Percentiles rank a stretch among this genome's conserved stretches.
Evolutionary conservation across 2,329 filamentous ascomycete species (phyloP).

Genomic region (Sporothrix curviconia): DNA sequence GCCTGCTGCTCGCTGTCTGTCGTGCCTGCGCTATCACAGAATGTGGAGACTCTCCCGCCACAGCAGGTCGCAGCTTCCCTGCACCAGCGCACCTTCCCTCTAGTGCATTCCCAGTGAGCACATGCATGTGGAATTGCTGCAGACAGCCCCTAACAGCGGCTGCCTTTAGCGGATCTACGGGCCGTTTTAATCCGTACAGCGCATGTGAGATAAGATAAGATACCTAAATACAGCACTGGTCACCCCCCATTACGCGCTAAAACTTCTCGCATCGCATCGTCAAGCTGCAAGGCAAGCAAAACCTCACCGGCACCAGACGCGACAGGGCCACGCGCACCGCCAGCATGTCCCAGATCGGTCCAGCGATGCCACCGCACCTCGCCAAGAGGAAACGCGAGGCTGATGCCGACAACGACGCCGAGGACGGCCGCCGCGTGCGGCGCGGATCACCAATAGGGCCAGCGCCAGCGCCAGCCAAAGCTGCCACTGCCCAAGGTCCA

Average conservation of each 20-base stretch:
- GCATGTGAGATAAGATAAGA: too few species aligned
- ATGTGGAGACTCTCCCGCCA: slow-evolving; percentile 7
- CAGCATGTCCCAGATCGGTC: slow-evolving; percentile 62
- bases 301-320: too few species aligned
- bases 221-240: not conserved
- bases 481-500: slow-evolving; percentile 20
- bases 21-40: slow-evolving; percentile 3
- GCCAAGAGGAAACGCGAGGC: slow-evolving; percentile 54
- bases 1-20: not conserved
- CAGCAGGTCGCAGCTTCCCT: slow-evolving; percentile 16
- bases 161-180: slow-evolving; percentile 2
- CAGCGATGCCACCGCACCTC: slow-evolving; percentile 61
- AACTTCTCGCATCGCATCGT: too few species aligned
- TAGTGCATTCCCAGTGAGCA: not conserved
- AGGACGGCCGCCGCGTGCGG: slow-evolving; percentile 13
- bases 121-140: not conserved
- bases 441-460: slow-evolving; percentile 2
- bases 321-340: not conserved
- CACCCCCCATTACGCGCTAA: too few species aligned
- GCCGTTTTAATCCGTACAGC: slow-evolving; percentile 14
- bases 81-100: not conserved
- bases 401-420: slow-evolving; percentile 36
- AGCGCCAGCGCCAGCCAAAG: slow-evolving; percentile 25
- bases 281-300: too few species aligned
- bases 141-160: not conserved